Base-by-base conservation (phyloP, 257 asterid genomes). In the Jaltomata sinuosa region DNA sequence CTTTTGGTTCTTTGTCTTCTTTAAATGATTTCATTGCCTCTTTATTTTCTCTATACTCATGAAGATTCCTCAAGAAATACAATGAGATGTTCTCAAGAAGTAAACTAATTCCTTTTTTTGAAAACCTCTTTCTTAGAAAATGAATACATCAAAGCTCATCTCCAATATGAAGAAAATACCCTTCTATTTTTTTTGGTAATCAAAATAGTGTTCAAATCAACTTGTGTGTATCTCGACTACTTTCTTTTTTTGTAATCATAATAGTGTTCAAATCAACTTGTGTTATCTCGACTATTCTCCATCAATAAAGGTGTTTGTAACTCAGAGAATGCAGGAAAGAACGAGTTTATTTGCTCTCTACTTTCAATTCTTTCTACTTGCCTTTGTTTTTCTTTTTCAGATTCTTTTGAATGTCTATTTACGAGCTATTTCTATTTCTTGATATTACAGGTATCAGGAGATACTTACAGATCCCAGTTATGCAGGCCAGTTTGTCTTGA, bases 401-500 rank as follows among this genome's bases (percentile, higher is more conserved):
- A 67, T 32, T 67, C 25, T 32, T 67, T 8, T 32, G 22, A 29
- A 27, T 8, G 27, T 49, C 42, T 77, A 77, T 15, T 77, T 47
- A 77, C 8, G 1, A 49, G 81, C 45, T 27, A 27, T 81, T 47
- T 71, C 6, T 71, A 54, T 50, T 78, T 81, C 85, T 34, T 84
- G 79, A 67, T 79, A 71, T 83, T 80, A 74, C 91, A 94, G 98
- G 92, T 96, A 96, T 86, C 98, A 94, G 87, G 99, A 96, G 93
- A 96, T 96, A 85, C 93, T 94, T 84, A 96, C 98, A 0, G 97
- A 96, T 87, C 98, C 98, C 81, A 96, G 99, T 87, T 96, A 96
- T 86, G 99, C 99, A 72, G 99, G 99, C 68, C 98, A 96, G 79
- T 93, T 94, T 88, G 98, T 96, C 25, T 87, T 96, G 91, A 94